Evolutionary conservation across 768 basidiomycete genomes (phyloP).

Genomic region (Lactarius evosmus): DNA sequence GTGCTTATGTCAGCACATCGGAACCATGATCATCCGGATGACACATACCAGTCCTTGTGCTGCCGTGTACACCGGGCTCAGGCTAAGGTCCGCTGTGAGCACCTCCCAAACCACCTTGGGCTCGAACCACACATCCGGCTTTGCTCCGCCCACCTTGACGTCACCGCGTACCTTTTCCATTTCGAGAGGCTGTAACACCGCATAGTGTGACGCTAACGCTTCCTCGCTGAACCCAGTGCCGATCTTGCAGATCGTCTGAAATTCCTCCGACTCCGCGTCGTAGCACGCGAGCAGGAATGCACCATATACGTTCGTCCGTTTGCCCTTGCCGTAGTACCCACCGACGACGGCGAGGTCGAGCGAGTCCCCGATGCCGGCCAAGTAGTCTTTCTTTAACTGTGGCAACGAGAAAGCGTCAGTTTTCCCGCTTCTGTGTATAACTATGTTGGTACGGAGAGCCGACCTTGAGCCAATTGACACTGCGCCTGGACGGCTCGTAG

Average conservation of each 20-base stretch:
- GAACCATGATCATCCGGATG: conserved; percentile 1
- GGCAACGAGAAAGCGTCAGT: conserved; percentile 1
- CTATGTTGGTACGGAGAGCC: conserved; percentile 16
- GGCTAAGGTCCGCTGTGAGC: conserved; percentile 90
- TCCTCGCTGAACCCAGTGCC: conserved; percentile 99
- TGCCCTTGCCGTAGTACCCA: conserved; percentile 96
- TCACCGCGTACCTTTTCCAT: conserved; percentile 68
- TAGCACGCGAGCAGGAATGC: conserved; percentile 98
- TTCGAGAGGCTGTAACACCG: conserved; percentile 79
- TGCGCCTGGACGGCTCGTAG: conserved; percentile 93
- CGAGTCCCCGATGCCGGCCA: conserved; percentile 94
- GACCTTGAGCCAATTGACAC: conserved; percentile 98
- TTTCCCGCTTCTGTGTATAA: neutral
- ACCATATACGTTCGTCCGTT: conserved; percentile 95
- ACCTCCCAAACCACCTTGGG: conserved; percentile 99
- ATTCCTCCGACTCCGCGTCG: conserved; percentile 90
- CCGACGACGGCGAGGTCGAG: conserved; percentile 98
- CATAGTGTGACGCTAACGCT: conserved; percentile 72
- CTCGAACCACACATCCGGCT: conserved; percentile 98
- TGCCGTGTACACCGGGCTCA: conserved; percentile 96
- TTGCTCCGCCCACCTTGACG: conserved; percentile 86
- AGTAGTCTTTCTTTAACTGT: conserved; percentile 98
- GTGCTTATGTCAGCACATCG: conserved; percentile 13
- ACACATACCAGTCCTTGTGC: conserved; percentile 79
- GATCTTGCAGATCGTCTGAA: conserved; percentile 98